Percentiles rank a stretch among this genome's conserved stretches.
phyloP scores from a whole-genome alignment of 257 asterid genomes.

The Penstemon davidsonii region DNA sequence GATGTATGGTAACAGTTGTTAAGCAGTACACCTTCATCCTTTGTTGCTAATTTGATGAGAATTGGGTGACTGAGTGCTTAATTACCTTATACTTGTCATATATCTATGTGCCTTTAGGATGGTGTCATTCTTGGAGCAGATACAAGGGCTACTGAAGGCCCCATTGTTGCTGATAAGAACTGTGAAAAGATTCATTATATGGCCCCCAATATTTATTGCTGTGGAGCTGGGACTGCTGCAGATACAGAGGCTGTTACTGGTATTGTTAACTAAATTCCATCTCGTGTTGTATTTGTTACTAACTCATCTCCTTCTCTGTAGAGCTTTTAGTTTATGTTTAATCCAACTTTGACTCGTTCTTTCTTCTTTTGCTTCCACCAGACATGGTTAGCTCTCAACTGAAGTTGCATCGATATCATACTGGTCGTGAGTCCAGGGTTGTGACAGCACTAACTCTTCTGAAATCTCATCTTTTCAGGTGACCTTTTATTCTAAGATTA shows the following conservation, averaged over 20 bases:
- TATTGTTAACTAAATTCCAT: conserved; percentile 28
- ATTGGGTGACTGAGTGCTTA: conserved; percentile 6
- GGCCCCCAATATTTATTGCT: conserved; percentile 83
- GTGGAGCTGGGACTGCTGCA: conserved; percentile 86
- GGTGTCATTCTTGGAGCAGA: conserved; percentile 99
- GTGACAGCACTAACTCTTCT: conserved; percentile 83
- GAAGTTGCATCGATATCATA: conserved; percentile 79
- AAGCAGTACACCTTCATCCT: neutral
- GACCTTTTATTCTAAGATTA: conserved; percentile 24
- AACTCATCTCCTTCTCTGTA: neutral
- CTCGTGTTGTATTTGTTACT: conserved; percentile 12
- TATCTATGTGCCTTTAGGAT: conserved; percentile 52
- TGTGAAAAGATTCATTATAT: conserved; percentile 95
- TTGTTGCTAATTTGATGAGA: neutral
- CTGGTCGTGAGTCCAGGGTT: conserved; percentile 94
- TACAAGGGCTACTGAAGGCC: conserved; percentile 96
- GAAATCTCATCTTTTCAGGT: conserved; percentile 91
- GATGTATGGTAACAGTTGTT: neutral
- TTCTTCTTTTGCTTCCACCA: conserved; percentile 30
- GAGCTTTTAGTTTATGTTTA: neutral
- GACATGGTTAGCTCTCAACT: conserved; percentile 98
- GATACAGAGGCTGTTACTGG: conserved; percentile 88
- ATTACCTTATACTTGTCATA: conserved; percentile 16
- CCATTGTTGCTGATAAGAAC: conserved; percentile 98
- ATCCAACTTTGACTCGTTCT: conserved; percentile 2